Base-by-base conservation (phyloP, 1,284 basidiomycete species). In the Ustilago bromivora region DNA sequence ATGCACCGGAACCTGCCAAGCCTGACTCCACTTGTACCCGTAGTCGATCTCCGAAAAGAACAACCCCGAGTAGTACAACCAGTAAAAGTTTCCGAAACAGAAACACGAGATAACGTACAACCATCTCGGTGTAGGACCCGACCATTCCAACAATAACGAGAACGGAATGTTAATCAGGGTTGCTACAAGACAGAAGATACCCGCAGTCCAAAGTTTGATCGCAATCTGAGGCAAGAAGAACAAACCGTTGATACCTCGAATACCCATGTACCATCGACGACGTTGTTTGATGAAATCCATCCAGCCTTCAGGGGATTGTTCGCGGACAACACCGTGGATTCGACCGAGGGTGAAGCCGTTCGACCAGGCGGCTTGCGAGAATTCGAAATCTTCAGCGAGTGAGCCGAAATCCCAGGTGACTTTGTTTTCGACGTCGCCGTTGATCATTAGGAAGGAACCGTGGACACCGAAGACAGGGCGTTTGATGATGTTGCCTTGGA, bases 221-320 rank as follows among this genome's bases (percentile, higher is more conserved):
- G 87, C 87, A 38, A 87, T 80, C 77, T 87, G 81, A 4, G 87
- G 87, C 17, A 87, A 75, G 61, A 85, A 83, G 81, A 87, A 87
- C 32, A 86, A 76, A 23, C 82, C 82, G 70, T 85, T 80, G 71
- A 86, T 84, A 52, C 82, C 78, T 28, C 82, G 80, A 58, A 86
- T 86, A 66, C 86, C 85, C 84, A 87, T 87, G 79, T 87, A 87
- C 87, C 87, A 87, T 70, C 87, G 82, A 57, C 87, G 80, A 81
- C 87, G 86, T 73, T 87, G 87, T 82, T 87, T 87, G 77, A 87
- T 83, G 75, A 87, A 87, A 72, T 87, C 87, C 38, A 82, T 81
- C 28, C 86, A 80, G 15, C 85, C 85, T 23, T 84, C 84, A 12
- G 87, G 87, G 53, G 84, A 86, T 77, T 87, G 87, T 67, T 87